Conservation (phyloP, 345 rosid genomes). For the Gossypium anomalum region DNA sequence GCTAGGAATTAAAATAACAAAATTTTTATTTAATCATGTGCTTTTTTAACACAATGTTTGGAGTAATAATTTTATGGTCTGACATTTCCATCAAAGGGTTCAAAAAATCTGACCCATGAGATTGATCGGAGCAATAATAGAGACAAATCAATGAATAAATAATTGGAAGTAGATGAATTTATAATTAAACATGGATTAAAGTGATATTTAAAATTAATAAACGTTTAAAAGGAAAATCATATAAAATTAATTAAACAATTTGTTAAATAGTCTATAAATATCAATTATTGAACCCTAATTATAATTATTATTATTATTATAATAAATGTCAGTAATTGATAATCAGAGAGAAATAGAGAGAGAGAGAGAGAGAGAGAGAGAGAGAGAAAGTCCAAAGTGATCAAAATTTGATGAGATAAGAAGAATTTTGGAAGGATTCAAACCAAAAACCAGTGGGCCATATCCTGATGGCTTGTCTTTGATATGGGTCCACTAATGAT, state of each 20-base stretch:
- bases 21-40: not conserved
- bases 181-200: not conserved
- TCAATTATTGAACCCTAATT: not conserved
- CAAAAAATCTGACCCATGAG: too few relatives aligned
- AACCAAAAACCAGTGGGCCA: not conserved
- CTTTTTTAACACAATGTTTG: too few relatives aligned
- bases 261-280: not conserved
- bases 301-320: not conserved
- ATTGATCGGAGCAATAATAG: not conserved
- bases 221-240: not conserved
- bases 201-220: not conserved
- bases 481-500: constrained; percentile 31
- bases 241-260: not conserved
- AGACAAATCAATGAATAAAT: constrained; percentile 1
- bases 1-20: too few relatives aligned
- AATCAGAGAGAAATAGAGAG: not conserved
- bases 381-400: not conserved
- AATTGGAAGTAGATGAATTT: not conserved
- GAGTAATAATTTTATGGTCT: not conserved
- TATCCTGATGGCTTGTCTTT: not conserved
- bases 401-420: constrained; percentile 9
- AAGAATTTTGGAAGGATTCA: not conserved
- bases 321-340: not conserved
- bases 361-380: too few relatives aligned
- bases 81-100: not conserved